Conservation (phyloP, 75 land plant species). For the Sequoia sempervirens region DNA sequence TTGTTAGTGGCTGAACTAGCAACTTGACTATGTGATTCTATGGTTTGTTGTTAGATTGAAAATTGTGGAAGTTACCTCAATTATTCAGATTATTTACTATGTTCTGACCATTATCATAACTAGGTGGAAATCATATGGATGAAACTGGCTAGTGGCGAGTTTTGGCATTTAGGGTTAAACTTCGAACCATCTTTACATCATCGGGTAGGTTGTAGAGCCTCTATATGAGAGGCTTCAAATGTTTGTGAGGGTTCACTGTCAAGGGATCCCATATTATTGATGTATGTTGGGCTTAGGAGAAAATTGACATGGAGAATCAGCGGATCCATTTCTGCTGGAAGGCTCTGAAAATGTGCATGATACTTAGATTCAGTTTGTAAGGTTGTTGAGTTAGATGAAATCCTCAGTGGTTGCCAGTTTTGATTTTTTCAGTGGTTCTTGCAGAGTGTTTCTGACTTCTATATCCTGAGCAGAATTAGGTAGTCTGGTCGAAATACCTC, state of each 20-base stretch:
- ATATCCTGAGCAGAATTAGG: not conserved
- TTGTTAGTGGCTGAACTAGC: not conserved
- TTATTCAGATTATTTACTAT: not conserved
- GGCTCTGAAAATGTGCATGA: not conserved
- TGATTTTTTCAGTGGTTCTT: not conserved
- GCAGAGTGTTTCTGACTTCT: not conserved
- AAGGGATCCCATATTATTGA: not conserved
- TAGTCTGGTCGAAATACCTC: not conserved
- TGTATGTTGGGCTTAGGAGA: not conserved
- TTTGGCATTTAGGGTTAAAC: not conserved
- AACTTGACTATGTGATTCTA: not conserved
- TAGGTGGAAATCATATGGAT: not conserved
- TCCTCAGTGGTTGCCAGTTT: not conserved
- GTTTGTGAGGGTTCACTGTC: not conserved
- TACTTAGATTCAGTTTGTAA: not conserved
- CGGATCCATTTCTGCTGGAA: not conserved
- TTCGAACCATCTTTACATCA: not conserved
- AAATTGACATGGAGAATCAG: not conserved
- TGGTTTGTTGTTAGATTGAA: not conserved
- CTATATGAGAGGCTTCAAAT: not conserved
- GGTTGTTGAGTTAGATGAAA: not conserved
- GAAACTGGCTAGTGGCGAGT: not conserved
- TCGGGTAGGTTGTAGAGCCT: not conserved
- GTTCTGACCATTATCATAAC: not conserved
- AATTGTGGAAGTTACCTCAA: not conserved